Base-by-base conservation (phyloP, 2,329 filamentous ascomycete species). In the Stagonosporopsis chrysanthemi region DNA sequence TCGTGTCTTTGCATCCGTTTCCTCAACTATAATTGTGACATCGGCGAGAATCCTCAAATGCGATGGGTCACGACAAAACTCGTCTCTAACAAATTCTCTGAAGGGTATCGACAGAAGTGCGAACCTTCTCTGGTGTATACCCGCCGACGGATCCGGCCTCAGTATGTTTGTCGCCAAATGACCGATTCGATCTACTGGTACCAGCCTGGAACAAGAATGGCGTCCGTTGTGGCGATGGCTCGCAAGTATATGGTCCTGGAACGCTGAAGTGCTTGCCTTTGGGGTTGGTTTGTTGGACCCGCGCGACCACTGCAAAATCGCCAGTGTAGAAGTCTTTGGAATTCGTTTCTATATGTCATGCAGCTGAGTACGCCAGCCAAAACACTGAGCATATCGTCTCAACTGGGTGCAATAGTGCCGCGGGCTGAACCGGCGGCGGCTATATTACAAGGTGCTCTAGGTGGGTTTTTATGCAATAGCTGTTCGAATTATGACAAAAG, bases 181-280 rank as follows among this genome's bases (percentile, higher is more conserved):
- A 75, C 69, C 86, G 88, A 4, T 87, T 88, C 0, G 86, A 81
- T 41, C 81, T 82, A 0, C 84, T 87, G 0, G 87, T 88, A 0
- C 88, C 88, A 0, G 88, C 88, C 70, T 90, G 88, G 6, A 90
- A 79, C 2, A 90, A 81, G 1, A 90, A 79, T 0, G 88, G 88
- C 0, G 87, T 89, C 4, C 88, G 78, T 64, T 90, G 88, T 0
- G 86, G 87, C 33, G 81, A 60, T 87, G 88, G 62, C 86, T 80
- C 83, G 53, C 84, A 86, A 62, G 90, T 82, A 63, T 90, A 87
- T 8, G 88, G 88, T 0, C 88, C 88, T 0, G 86, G 86, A 0
- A 90, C 85, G 0, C 73, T 80, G 76, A 86, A 90, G 73, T 85
- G 86, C 68, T 86, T 86, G 3, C 87, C 88, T 0, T 80, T 69